Conservation (phyloP, 2,329 filamentous ascomycete species). For the Shiraia bambusicola region DNA sequence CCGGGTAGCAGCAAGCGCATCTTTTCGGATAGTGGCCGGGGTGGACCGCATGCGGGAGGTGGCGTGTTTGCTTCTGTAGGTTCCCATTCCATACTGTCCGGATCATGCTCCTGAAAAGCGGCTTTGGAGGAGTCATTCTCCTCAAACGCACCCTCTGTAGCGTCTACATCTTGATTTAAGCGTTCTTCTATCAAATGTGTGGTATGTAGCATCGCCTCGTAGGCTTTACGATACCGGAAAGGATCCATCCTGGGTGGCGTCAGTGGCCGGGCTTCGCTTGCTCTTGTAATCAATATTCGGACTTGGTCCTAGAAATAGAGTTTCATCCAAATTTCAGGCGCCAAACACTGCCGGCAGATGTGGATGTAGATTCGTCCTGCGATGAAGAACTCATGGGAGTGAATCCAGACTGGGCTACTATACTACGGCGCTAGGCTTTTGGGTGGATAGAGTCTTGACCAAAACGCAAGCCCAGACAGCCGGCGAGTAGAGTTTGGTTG, state of each 20-base stretch:
- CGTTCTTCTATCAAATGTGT: constrained; percentile 38
- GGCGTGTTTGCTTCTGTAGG: constrained; percentile 34
- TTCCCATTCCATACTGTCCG: constrained; percentile 44
- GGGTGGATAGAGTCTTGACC: constrained; percentile 3
- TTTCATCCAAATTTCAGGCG: constrained; percentile 5
- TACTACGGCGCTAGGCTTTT: constrained; percentile 1
- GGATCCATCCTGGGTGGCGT: constrained; percentile 38
- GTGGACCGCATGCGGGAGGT: constrained; percentile 34
- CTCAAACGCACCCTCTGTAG: constrained; percentile 6
- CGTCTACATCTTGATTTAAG: constrained; percentile 22
- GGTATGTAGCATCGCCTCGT: constrained; percentile 41
- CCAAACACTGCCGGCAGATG: constrained; percentile 1
- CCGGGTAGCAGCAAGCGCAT: constrained; percentile 35
- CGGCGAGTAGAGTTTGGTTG: constrained; percentile 12
- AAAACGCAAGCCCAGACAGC: constrained; percentile 1
- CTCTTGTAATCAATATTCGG: neutral
- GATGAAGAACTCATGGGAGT: constrained; percentile 11
- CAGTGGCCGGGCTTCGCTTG: constrained; percentile 12
- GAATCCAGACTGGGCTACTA: constrained; percentile 8
- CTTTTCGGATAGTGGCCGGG: constrained; percentile 30
- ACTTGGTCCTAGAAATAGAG: neutral
- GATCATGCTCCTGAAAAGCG: constrained; percentile 31
- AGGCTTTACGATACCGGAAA: constrained; percentile 40
- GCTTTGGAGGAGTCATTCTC: constrained; percentile 11
- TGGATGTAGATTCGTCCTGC: constrained; percentile 1